phyloP scores from a whole-genome alignment of 805 yeast genomes.

The Wilhelminamyces savonicus region DNA sequence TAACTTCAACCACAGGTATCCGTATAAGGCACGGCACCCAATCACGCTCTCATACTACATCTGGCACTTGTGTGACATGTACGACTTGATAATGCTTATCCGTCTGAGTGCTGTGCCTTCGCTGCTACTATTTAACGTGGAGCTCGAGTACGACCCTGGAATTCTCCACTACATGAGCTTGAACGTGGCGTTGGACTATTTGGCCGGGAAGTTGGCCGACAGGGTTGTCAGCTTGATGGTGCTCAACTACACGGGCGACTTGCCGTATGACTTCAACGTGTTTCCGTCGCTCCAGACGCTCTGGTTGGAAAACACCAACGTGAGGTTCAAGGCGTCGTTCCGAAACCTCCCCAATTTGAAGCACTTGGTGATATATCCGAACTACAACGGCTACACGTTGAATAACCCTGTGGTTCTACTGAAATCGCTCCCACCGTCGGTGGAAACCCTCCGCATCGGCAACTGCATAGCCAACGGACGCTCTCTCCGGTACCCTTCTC shows the following conservation, averaged over 20 bases:
- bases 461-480: conserved; percentile 3
- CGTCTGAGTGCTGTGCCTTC: neutral
- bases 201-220: neutral
- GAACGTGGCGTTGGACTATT: neutral
- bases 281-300: conserved; percentile 7
- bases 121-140: conserved; percentile 6
- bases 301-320: conserved; percentile 12
- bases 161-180: conserved; percentile 6
- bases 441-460: conserved; percentile 7
- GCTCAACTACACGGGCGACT: conserved; percentile 7
- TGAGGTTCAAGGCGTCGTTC: conserved; percentile 3
- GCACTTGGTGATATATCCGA: conserved; percentile 9
- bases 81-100: conserved; percentile 5
- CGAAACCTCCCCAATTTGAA: conserved; percentile 1
- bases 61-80: conserved; percentile 9
- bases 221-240: conserved; percentile 1
- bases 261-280: conserved; percentile 5
- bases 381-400: conserved; percentile 7
- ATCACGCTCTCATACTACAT: conserved; percentile 11
- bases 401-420: conserved; percentile 5
- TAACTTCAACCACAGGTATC: too few relatives aligned
- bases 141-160: conserved; percentile 15
- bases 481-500: neutral
- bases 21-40: too few relatives aligned
- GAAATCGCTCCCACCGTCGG: conserved; percentile 6